Conservation (phyloP, 2,329 filamentous ascomycete species). For the Plectosphaerella cucumerina region DNA sequence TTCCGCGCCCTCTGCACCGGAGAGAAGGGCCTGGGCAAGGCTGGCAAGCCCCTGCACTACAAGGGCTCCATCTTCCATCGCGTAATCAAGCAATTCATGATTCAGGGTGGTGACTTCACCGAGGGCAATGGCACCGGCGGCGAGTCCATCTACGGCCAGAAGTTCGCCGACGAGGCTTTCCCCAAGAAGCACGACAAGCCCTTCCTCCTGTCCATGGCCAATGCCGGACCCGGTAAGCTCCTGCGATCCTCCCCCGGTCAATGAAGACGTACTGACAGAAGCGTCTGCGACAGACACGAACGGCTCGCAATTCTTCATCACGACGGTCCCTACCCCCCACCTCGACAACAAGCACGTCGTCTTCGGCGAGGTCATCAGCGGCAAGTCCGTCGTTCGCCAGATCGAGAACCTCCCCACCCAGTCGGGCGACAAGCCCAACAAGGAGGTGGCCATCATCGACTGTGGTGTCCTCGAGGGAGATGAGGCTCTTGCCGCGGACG, state of each 20-base stretch:
- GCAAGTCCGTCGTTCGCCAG: constrained; percentile 85
- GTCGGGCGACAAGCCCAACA: constrained; percentile 70
- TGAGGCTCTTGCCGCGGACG: constrained; percentile 61
- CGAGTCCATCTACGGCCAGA: constrained; percentile 95
- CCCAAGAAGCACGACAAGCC: constrained; percentile 85
- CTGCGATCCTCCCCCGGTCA: neutral
- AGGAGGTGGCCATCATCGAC: constrained; percentile 71
- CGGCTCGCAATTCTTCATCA: constrained; percentile 97
- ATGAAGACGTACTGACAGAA: neutral
- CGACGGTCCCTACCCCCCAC: constrained; percentile 90
- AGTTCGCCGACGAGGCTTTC: constrained; percentile 98
- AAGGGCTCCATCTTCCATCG: constrained; percentile 93
- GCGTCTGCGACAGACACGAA: constrained; percentile 64
- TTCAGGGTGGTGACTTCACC: constrained; percentile 96
- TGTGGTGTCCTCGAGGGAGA: constrained; percentile 80
- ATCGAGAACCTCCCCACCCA: constrained; percentile 80
- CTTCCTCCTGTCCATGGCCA: constrained; percentile 96
- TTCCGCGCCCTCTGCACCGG: constrained; percentile 93
- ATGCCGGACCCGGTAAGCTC: constrained; percentile 78
- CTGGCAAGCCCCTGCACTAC: constrained; percentile 84
- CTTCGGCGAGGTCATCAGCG: constrained; percentile 88
- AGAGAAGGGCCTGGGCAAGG: constrained; percentile 81
- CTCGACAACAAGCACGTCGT: constrained; percentile 96
- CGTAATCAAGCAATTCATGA: constrained; percentile 99
- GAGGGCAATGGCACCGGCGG: constrained; percentile 90